Base-by-base conservation (phyloP, 768 basidiomycete species). In the Pleurotus platypus region DNA sequence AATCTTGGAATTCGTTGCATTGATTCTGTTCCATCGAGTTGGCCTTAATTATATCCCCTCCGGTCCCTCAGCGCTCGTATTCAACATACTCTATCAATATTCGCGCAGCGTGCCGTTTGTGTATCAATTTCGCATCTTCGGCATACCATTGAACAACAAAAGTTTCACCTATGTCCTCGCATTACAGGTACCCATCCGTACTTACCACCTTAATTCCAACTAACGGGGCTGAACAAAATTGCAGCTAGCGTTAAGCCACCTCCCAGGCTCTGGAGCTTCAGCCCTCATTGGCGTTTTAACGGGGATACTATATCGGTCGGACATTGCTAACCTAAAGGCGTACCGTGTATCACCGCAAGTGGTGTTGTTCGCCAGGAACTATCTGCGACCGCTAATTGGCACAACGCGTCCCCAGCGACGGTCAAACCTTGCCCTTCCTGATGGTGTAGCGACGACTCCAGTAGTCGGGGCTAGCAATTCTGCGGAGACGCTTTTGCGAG, bases 41-140 rank as follows among this genome's bases (percentile, higher is more conserved):
- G 86, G 90, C 3, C 67, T 94, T 56, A 92, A 92, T 62, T 75
- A 82, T 58, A 82, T 94, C 35, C 83, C 91, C 1, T 69, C 89
- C 35, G 94, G 94, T 2, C 88, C 91, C 7, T 77, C 84, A n/a
- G 77, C 87, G 2, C 63, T 94, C 1, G 65, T 92, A 20, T 94
- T 94, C 78, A 87, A 81, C 68, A 80, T 92, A 38, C 65, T 95
- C 26, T 95, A 93, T 69, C 92, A 95, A 66, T 89, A 90, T 69
- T 83, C 82, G 51, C 74, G 91, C 43, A 80, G 91, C 42, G 84
- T 94, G 1, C 94, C 94, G 1, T 71, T 85, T 0, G 77, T 82
- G 1, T 96, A 95, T 71, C 78, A 77, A 46, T 92, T 89, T 69
- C 79, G 83, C 26, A 78, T 95, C 24, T 89, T 92, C 62, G 89